Evolutionary conservation across 257 asterid species (phyloP).

Genomic region (Anisodus tanguticus): DNA sequence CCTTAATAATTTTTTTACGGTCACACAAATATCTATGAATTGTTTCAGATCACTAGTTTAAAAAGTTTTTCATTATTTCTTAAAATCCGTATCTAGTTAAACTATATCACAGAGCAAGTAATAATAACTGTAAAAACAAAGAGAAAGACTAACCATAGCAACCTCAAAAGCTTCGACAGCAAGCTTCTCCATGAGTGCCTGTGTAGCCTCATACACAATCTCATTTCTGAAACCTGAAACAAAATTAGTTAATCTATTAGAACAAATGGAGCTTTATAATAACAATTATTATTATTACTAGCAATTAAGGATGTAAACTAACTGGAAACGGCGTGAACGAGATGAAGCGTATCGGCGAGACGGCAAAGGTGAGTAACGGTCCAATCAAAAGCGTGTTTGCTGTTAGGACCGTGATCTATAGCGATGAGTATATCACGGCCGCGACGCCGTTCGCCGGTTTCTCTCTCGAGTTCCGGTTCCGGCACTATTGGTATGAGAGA

Average conservation of each 20-base stretch:
- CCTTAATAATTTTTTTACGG: too few species aligned
- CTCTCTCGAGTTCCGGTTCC: slow-evolving; percentile 74
- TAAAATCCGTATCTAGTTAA: too few species aligned
- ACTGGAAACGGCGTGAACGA: slow-evolving; percentile 79
- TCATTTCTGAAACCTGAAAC: slow-evolving; percentile 55
- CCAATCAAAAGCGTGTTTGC: slow-evolving; percentile 98
- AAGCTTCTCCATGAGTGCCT: slow-evolving; percentile 53
- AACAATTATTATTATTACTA: not conserved
- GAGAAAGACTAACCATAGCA: slow-evolving; percentile 70
- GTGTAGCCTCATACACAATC: slow-evolving; percentile 55
- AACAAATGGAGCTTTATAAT: not conserved
- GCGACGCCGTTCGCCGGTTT: slow-evolving; percentile 80
- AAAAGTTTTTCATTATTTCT: too few species aligned
- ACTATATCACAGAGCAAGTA: too few species aligned
- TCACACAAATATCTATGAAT: too few species aligned
- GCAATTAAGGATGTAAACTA: not conserved
- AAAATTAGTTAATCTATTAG: not conserved
- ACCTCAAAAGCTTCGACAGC: slow-evolving; percentile 79
- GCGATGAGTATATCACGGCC: slow-evolving; percentile 86
- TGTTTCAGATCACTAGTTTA: too few species aligned
- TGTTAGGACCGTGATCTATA: slow-evolving; percentile 88
- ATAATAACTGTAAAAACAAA: not conserved
- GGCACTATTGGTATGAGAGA: slow-evolving; percentile 61
- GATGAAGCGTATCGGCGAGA: slow-evolving; percentile 83
- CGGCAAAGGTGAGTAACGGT: slow-evolving; percentile 85